Percentiles rank a stretch among this genome's conserved stretches.
Conservation (phyloP, 176 grass and related monocot genomes). For the Oropetium thomaeum region DNA sequence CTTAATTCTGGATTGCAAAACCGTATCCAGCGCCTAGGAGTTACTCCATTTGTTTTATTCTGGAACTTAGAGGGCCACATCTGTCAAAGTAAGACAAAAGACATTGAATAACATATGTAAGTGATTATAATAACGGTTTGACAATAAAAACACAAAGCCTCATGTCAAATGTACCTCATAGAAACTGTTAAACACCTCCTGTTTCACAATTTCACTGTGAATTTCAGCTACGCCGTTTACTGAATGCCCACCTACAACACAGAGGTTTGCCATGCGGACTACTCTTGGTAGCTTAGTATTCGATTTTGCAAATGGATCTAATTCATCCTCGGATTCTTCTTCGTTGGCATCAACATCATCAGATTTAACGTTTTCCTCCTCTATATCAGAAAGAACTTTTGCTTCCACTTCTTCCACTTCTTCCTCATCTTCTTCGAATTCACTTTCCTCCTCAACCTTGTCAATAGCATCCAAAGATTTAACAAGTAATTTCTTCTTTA, state of each 20-base stretch:
- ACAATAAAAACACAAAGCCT: constrained; percentile 14
- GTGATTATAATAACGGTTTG: constrained; percentile 6
- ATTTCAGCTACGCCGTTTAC: constrained; percentile 98
- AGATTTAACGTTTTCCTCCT: constrained; percentile 25
- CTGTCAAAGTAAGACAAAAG: constrained; percentile 43
- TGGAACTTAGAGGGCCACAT: constrained; percentile 96
- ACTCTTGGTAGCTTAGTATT: constrained; percentile 72
- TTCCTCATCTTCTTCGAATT: constrained; percentile 36
- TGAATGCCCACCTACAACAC: constrained; percentile 87
- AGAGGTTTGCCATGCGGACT: constrained; percentile 91
- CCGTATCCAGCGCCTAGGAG: constrained; percentile 90
- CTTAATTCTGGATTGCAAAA: constrained; percentile 97
- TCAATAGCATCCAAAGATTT: constrained; percentile 44
- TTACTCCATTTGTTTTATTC: constrained; percentile 99
- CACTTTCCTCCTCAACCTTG: constrained; percentile 38
- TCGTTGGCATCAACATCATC: constrained; percentile 37
- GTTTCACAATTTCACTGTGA: constrained; percentile 98
- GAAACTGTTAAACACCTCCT: constrained; percentile 95
- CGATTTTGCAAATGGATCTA: constrained; percentile 65
- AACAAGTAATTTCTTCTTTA: constrained; percentile 36
- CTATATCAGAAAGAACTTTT: constrained; percentile 33
- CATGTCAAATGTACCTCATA: constrained; percentile 75
- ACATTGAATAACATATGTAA: constrained; percentile 10
- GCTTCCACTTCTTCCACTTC: constrained; percentile 44
- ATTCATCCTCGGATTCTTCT: constrained; percentile 59